Base-by-base conservation (phyloP, 2,329 filamentous ascomycete species). In the Trichoderma guizhouense region DNA sequence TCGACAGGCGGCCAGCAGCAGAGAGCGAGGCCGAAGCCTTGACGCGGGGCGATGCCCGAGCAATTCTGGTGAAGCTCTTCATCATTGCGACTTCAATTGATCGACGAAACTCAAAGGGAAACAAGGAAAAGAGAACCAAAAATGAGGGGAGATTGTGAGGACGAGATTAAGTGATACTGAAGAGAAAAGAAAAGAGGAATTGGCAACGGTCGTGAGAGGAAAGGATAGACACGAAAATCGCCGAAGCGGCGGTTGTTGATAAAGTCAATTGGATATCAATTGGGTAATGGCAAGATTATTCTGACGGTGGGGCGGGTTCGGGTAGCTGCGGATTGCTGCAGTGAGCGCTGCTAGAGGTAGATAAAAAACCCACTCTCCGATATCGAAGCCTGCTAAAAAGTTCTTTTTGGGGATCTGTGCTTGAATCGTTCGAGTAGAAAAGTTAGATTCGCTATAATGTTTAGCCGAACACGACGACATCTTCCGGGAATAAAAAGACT, bases 61-160 rank as follows among this genome's bases (percentile, higher is more conserved):
- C 73, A 69, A 78, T 75, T 74, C 78, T 77, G 74, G 73, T 75
- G 74, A 80, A 74, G 69, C 78, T 76, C 75, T 79, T 79, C 79
- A 81, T 81, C 79, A 81, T 81, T 64, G 64, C 74, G 73, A 73
- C 64, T 57, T 74, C 75, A 75, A 51, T 69, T 62, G 28, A 36
- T 30, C 2, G 9, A 32, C 24, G 21, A 15, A 58, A 51, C 5
- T 7, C 15, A 64, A 28, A 14, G 70, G 64, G 34, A 72, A 53
- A 53, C 47, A 12, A 39, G 7, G 43, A 57, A 72, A 71, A 28
- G 34, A 66, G 43, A 21, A 60, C 0, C 3, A 57, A 26, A 69
- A 72, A 43, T 63, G 71, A 30, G 30, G 73, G 60, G 67, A 67
- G 60, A 61, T 26, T 36, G 14, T 8, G 26, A 26, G 30, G 15